A percentile compares a stretch with the other conserved stretches of the same genome.
These are phyloP conservation scores for Trametes sp. DNA, from an alignment of 1,284 basidiomycete genomes.

Conservation along the genomic window DNA sequence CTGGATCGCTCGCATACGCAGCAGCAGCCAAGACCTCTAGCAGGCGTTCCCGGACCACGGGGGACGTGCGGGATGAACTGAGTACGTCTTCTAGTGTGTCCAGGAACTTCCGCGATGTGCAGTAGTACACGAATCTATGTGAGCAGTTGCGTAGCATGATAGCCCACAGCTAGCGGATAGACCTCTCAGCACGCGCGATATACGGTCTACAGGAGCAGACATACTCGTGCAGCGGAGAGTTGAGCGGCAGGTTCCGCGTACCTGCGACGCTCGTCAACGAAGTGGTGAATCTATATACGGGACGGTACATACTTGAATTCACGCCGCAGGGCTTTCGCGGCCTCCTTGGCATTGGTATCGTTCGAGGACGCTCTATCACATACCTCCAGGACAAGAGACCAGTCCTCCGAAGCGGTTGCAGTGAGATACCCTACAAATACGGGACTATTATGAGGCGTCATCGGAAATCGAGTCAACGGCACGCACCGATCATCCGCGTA, in stretches of 20 bases:
- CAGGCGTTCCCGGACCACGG: constrained; percentile 76
- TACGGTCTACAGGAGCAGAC: constrained; percentile 34
- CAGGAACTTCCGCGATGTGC: constrained; percentile 77
- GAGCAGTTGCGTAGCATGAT: constrained; percentile 81
- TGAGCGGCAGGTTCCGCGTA: constrained; percentile 76
- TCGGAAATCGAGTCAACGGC: not conserved
- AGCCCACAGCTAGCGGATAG: constrained; percentile 70
- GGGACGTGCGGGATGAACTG: constrained; percentile 62
- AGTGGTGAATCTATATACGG: not conserved
- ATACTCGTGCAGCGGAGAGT: constrained; percentile 72
- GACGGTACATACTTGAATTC: constrained; percentile 72
- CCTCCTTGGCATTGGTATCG: constrained; percentile 77
- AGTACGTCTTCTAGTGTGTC: constrained; percentile 77
- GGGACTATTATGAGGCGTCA: not conserved
- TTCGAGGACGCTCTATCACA: constrained; percentile 75
- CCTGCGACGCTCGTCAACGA: constrained; percentile 43
- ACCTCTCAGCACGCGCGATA: not conserved
- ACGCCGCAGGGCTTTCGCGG: constrained; percentile 71
- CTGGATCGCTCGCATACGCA: constrained; percentile 63
- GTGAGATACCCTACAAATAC: constrained; percentile 66
- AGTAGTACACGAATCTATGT: constrained; percentile 69
- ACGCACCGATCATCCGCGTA: constrained; percentile 73
- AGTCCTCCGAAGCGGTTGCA: constrained; percentile 79
- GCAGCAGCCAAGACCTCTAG: constrained; percentile 78
- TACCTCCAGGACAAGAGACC: constrained; percentile 78